Conservation (phyloP, 129 eudicot species). For the Ambrosia artemisiifolia region DNA sequence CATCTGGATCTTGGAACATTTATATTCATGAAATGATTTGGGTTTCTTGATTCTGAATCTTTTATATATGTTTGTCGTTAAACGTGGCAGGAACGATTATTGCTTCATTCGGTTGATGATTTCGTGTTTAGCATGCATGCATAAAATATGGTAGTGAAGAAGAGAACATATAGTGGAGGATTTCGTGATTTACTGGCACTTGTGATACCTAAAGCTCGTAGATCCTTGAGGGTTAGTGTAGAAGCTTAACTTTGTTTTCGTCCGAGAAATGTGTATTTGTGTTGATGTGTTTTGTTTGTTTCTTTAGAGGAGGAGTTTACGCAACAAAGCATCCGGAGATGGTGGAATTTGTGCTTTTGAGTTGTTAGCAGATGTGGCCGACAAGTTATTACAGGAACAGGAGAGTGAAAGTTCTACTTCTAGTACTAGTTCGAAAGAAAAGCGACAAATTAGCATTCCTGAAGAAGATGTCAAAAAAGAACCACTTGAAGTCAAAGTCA, state of each 20-base stretch:
- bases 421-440: conserved; percentile 31
- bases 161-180: conserved; percentile 58
- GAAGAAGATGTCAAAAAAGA: conserved; percentile 39
- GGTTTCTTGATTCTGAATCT: not conserved
- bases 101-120: conserved; percentile 28
- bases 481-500: conserved; percentile 44
- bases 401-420: conserved; percentile 93
- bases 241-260: not conserved
- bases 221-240: conserved; percentile 78
- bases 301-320: conserved; percentile 50
- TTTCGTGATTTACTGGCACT: conserved; percentile 60
- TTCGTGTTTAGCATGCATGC: conserved; percentile 44
- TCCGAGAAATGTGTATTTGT: not conserved
- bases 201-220: conserved; percentile 81
- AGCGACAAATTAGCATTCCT: conserved; percentile 9
- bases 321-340: conserved; percentile 27
- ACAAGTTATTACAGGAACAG: conserved; percentile 68
- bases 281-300: conserved; percentile 4
- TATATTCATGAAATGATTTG: not conserved
- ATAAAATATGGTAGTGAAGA: conserved; percentile 76
- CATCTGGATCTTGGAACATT: not conserved
- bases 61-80: not conserved
- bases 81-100: conserved; percentile 3
- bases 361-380: conserved; percentile 87
- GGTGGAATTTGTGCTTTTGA: conserved; percentile 51